Base-by-base conservation (phyloP, 305 asterid species). In the Fraxinus angustifolia region DNA sequence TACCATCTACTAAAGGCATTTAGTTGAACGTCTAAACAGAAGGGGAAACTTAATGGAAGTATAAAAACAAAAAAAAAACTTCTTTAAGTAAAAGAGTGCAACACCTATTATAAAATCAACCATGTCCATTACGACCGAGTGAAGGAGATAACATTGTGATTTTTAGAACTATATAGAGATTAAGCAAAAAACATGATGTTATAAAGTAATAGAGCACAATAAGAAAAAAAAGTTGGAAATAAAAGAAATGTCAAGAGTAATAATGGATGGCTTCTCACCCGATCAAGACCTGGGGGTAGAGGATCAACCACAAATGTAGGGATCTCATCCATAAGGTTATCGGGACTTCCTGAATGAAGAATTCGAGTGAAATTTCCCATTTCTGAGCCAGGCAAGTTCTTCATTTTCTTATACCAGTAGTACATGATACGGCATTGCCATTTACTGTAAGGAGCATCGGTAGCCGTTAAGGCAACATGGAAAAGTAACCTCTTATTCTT, bases 371-470 rank as follows among this genome's bases (percentile, higher is more conserved):
- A 85, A 42, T 81, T 85, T 16, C 91, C 92, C 93, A 91, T 90
- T 35, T 89, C 91, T 6, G 92, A 91, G 8, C 90, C 91, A 0
- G 89, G 88, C 50, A 90, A 87, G 77, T 85, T 87, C 83, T 88
- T 91, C 81, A 78, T 86, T 84, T 85, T 88, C 86, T 79, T 82
- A 78, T 88, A 91, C 92, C 92, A 92, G 17, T 89, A 91, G 81
- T 90, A 91, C 93, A 89, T 91, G 12, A 89, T 88, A 36, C 93
- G 93, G 42, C 89, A 87, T 76, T 90, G 93, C 95, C 93, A 89
- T 81, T 87, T 85, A 88, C 92, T 90, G 82, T 91, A 91, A 6
- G 85, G 79, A 45, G 82, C 0, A 75, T 75, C 85, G 2, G 89
- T 83, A 45, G 90, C 87, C 2, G 92, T 86, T 34, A 87, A 26